Evolutionary conservation across 257 asterid genomes (phyloP), one percentile per base, ranked within the genome.

Genomic region (Paulownia fortunei): DNA sequence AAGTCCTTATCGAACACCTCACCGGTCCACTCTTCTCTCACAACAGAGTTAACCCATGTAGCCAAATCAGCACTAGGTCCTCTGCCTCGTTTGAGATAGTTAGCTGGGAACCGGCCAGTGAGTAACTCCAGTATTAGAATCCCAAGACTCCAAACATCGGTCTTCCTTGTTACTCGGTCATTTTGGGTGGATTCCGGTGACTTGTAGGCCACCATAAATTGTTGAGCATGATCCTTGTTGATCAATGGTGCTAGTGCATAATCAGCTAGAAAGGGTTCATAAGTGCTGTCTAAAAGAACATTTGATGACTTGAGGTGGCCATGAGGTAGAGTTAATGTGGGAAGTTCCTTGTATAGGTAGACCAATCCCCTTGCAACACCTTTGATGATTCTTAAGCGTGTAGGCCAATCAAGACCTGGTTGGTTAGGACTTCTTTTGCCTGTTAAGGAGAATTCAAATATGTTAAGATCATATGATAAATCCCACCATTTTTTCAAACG

Each of bases 261-360:
- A 52, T 92, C 94, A 2, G 88, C 76, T 3, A 92, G 74, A 4
- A 90, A 46, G 8, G 94, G 84, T 30, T 81, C 87, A 12, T 73
- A 77, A 4, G 67, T 73, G 49, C 69, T 0, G 81, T 82, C 81
- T 0, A 92, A 62, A 1, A 90, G 94, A 27, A 90, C 91, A 66
- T 90, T 92, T 0, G 96, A 89, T 3, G 97, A 92, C 69, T 92
- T 92, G 16, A 92, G 87, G 77, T 92, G 87, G 34, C 97, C 97
- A 44, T 92, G 94, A 0, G 96, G 97, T 0, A 89, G 85, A 16
- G 85, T 21, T 5, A 86, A 21, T 4, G 74, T 24, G 1, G 92
- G 88, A 1, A 91, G 79, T 27, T 85, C 83, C 19, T 78, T 65
- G 84, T 86, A 77, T 0, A 91, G 91, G 76, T 88, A 76, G 49